Conservation (phyloP, 1,284 basidiomycete genomes). For the Fomitopsis pinicola region DNA sequence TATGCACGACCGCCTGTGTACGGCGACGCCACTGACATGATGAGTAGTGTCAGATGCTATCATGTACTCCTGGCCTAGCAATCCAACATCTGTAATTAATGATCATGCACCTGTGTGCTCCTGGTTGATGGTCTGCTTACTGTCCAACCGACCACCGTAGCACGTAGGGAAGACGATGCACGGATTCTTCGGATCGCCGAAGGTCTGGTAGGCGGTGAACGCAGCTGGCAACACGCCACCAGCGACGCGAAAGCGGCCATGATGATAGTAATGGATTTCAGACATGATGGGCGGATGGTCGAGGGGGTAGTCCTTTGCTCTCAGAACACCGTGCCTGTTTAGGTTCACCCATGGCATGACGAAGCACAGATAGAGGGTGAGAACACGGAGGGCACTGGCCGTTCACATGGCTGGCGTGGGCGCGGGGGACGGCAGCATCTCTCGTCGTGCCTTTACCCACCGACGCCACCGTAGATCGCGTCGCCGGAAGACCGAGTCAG, state of each 20-base stretch:
- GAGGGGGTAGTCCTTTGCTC: background rate
- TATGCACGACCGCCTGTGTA: background rate
- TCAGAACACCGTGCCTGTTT: background rate
- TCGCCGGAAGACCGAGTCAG: background rate
- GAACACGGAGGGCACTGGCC: background rate
- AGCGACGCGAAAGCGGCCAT: constrained; percentile 29
- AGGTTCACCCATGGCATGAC: background rate
- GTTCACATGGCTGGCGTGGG: background rate
- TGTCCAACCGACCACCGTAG: constrained; percentile 31
- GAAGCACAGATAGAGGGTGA: background rate
- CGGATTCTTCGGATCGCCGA: constrained; percentile 31
- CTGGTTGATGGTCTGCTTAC: constrained; percentile 13
- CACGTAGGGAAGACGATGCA: constrained; percentile 34
- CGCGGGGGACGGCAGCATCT: background rate
- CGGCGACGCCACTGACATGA: background rate
- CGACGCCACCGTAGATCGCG: background rate
- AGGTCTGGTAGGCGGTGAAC: constrained; percentile 31
- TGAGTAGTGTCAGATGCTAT: constrained; percentile 44
- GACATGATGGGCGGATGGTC: constrained; percentile 3
- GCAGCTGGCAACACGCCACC: constrained; percentile 31
- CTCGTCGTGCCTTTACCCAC: background rate
- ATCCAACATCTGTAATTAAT: constrained; percentile 15
- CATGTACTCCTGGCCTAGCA: constrained; percentile 45
- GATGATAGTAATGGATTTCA: constrained; percentile 31
- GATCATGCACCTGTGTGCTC: background rate